Base-by-base conservation (phyloP, 2,329 filamentous ascomycete genomes). In the Colletotrichum brevisporum region DNA sequence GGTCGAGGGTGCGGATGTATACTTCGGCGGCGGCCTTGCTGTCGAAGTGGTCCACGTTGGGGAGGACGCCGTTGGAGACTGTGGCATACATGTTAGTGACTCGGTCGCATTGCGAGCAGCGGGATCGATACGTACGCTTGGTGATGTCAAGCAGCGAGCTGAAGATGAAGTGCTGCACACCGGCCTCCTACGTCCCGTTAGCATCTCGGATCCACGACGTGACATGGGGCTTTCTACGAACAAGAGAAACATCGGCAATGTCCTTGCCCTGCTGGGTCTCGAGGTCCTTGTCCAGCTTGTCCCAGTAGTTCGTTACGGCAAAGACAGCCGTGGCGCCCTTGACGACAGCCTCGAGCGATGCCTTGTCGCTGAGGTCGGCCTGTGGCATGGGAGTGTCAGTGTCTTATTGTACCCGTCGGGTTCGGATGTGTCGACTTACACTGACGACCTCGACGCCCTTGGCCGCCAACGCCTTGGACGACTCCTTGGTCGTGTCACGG, bases 1-100 rank as follows among this genome's bases (percentile, higher is more conserved):
- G 78, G 0, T 80, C 81, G 3, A 85, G 73, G 0, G 70, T 66
- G 18, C 85, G 83, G 54, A 89, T 84, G 73, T 90, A 88, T n/a
- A 80, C 72, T 71, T 89, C 87, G 0, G 87, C 82, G 13, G 83
- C 78, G 21, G 87, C 87, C 75, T 90, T 90, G 75, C 77, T 79
- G 76, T 90, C 88, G 69, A 90, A 90, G 71, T 87, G 84, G 69
- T 82, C 77, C 36, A 86, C 82, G 51, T 81, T 73, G 26, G 78
- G 57, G 5, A 85, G 79, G 16, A 74, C 76, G 62, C 83, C 83
- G 8, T 81, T 79, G 53, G 78, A 78, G 21, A 82, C 80, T 83
- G 16, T 27, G 5, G 24, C 13, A 13, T 36, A 8, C 50, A 6
- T 26, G 53, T 62, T 53, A 75, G 54, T 65, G 48, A 57, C 9